These are phyloP conservation scores for Termitomyces sp. DNA, from an alignment of 768 basidiomycete species.

Conservation along the genomic window DNA sequence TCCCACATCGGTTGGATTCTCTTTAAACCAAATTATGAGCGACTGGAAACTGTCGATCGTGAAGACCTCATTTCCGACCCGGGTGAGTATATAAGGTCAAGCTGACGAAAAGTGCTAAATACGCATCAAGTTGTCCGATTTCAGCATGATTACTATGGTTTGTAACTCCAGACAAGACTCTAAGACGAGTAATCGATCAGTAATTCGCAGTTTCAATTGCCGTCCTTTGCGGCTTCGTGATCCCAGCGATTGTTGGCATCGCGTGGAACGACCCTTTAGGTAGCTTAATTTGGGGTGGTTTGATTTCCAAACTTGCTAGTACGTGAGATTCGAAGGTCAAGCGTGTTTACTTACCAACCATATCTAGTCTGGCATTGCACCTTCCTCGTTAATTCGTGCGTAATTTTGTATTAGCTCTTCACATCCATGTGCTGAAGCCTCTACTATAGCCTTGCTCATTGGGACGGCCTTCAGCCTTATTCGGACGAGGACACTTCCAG, in stretches of 20 bases:
- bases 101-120: neutral
- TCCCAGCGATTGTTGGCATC: conserved; percentile 52
- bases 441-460: conserved; percentile 59
- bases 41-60: conserved; percentile 58
- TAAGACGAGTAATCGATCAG: neutral
- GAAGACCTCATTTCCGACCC: conserved; percentile 67
- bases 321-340: conserved; percentile 16
- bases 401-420: conserved; percentile 1
- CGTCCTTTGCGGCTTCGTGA: conserved; percentile 25
- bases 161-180: neutral
- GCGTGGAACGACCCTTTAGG: conserved; percentile 63
- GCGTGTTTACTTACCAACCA: neutral
- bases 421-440: neutral
- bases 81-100: conserved; percentile 35
- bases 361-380: conserved; percentile 65
- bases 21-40: conserved; percentile 62
- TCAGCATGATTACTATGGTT: neutral
- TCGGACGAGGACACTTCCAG: conserved; percentile 76
- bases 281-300: conserved; percentile 66
- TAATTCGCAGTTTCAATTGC: neutral
- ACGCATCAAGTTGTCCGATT: neutral
- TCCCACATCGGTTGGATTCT: conserved; percentile 89
- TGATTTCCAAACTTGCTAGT: conserved; percentile 60
- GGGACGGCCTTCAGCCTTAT: conserved; percentile 77
- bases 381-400: conserved; percentile 67